Evolutionary conservation across 129 eudicot genomes (phyloP).

Genomic region (Smallanthus sonchifolius): DNA sequence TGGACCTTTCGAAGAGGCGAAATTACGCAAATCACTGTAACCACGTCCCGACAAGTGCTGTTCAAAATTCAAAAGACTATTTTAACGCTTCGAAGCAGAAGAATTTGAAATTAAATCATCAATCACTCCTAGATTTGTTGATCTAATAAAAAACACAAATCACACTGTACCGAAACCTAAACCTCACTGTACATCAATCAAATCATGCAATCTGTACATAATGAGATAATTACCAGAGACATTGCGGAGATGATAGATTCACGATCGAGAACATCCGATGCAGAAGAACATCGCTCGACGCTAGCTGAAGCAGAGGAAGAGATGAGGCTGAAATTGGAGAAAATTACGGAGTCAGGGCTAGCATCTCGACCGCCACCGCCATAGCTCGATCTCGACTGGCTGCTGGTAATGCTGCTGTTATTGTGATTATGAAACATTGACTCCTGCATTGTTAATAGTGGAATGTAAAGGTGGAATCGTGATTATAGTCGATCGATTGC

Average conservation of each 20-base stretch:
- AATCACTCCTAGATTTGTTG: background rate
- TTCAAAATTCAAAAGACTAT: conserved; percentile 35
- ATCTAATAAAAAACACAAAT: background rate
- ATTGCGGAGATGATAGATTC: conserved; percentile 52
- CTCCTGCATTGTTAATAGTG: conserved; percentile 50
- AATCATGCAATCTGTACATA: background rate
- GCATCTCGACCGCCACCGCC: conserved; percentile 45
- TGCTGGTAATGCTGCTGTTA: conserved; percentile 1
- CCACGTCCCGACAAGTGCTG: conserved; percentile 80
- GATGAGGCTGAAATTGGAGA: conserved; percentile 67
- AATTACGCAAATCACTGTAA: conserved; percentile 42
- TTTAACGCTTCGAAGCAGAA: conserved; percentile 18
- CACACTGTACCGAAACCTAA: background rate
- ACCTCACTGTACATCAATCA: background rate
- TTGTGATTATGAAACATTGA: conserved; percentile 35
- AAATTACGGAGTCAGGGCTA: conserved; percentile 88
- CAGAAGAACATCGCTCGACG: conserved; percentile 81
- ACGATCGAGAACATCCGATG: conserved; percentile 75
- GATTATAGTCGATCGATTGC: background rate
- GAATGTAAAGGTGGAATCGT: conserved; percentile 1
- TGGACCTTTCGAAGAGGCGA: conserved; percentile 47
- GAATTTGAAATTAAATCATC: background rate
- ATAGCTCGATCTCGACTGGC: conserved; percentile 31
- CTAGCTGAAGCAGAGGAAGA: conserved; percentile 91
- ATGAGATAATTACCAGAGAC: conserved; percentile 33